Percentiles rank a stretch among this genome's conserved stretches.
Evolutionary conservation across 495 filamentous ascomycete species (phyloP).

Genomic region (Patellaria atrata): DNA sequence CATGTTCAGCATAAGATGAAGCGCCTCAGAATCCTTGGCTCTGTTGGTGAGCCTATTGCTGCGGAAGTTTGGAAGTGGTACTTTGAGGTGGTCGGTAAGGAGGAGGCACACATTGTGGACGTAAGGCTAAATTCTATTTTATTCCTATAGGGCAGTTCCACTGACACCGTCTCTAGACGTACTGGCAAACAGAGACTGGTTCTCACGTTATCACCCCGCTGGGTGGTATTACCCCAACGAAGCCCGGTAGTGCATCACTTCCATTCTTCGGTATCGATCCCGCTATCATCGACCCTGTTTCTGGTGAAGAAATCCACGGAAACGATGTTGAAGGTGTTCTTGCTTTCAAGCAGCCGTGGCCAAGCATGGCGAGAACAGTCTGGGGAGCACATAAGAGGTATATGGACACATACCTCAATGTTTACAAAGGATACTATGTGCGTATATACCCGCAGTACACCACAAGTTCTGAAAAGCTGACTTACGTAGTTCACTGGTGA

Average conservation of each 20-base stretch:
- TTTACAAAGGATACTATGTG: slow-evolving; percentile 97
- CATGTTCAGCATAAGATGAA: slow-evolving; percentile 84
- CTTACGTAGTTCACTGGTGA: slow-evolving; percentile 79
- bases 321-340: slow-evolving; percentile 98
- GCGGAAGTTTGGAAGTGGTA: slow-evolving; percentile 99
- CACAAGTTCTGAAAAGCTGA: slow-evolving; percentile 23
- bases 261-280: slow-evolving; percentile 98
- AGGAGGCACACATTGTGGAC: slow-evolving; percentile 86
- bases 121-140: slow-evolving; percentile 39
- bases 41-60: slow-evolving; percentile 97
- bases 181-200: slow-evolving; percentile 99
- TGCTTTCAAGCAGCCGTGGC: slow-evolving; percentile 97
- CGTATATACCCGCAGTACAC: slow-evolving; percentile 24
- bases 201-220: slow-evolving; percentile 79
- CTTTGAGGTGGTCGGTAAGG: slow-evolving; percentile 86
- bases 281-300: slow-evolving; percentile 93
- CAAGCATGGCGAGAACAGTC: slow-evolving; percentile 95
- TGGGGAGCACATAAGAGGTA: slow-evolving; percentile 97
- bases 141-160: background rate
- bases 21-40: slow-evolving; percentile 76
- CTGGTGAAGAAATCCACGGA: slow-evolving; percentile 81
- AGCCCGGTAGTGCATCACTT: slow-evolving; percentile 61
- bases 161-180: slow-evolving; percentile 52
- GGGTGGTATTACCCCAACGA: slow-evolving; percentile 61
- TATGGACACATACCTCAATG: slow-evolving; percentile 96